Evolutionary conservation across 192 early-diverging fungal genomes (phyloP).

Genomic region (Chytriomyces sp.): DNA sequence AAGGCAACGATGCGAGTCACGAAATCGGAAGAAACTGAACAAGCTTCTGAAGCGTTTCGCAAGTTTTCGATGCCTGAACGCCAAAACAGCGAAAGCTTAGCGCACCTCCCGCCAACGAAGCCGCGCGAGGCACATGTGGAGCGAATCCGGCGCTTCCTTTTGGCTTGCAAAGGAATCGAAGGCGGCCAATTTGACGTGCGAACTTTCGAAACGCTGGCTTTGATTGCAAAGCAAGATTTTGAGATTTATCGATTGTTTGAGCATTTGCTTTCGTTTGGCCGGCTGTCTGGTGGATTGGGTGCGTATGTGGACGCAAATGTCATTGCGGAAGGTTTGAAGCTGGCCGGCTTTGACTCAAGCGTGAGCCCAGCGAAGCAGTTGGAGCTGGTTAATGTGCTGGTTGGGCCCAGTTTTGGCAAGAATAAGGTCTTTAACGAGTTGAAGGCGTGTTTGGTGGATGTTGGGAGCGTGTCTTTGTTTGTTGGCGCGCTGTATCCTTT

Average conservation of each 20-base stretch:
- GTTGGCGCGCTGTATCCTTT: constrained; percentile 20
- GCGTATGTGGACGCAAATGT: not conserved
- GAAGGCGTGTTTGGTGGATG: constrained; percentile 6
- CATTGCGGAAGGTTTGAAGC: constrained; percentile 13
- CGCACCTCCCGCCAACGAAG: not conserved
- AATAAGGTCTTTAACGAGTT: constrained; percentile 12
- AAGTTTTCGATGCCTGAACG: not conserved
- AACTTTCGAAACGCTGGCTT: constrained; percentile 23
- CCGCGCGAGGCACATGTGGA: constrained; percentile 8
- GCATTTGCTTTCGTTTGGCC: constrained; percentile 13
- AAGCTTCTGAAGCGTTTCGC: not conserved
- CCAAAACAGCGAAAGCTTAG: not conserved
- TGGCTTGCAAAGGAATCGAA: not conserved
- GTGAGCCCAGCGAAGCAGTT: constrained; percentile 8
- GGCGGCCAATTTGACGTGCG: constrained; percentile 25
- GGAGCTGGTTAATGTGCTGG: constrained; percentile 11
- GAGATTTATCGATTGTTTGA: constrained; percentile 22
- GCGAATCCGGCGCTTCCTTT: constrained; percentile 18
- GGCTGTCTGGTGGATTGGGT: not conserved
- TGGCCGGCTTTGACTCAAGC: not conserved
- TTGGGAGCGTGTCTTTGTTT: constrained; percentile 7
- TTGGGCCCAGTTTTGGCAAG: not conserved
- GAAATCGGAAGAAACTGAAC: not conserved
- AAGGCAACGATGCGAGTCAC: constrained; percentile 6
- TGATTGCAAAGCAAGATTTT: constrained; percentile 14